Conservation (phyloP, 2,329 filamentous ascomycete species). For the Hirsutella rhossiliensis region DNA sequence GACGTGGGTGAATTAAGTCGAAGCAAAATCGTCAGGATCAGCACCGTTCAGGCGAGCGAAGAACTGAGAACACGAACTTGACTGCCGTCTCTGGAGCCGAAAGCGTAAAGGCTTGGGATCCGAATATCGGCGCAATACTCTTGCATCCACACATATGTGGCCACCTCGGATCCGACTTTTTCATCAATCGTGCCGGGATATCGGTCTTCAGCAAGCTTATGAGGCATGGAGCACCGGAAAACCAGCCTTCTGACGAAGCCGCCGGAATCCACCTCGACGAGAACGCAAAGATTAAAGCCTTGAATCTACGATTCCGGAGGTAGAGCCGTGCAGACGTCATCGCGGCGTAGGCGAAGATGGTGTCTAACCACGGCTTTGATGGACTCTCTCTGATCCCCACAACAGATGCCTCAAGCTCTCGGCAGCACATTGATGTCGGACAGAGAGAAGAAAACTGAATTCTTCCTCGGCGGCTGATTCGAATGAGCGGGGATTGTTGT, state of each 20-base stretch:
- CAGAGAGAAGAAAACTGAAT: constrained; percentile 4
- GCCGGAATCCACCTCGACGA: constrained; percentile 4
- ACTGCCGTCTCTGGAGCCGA: constrained; percentile 6
- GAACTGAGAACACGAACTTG: constrained; percentile 6
- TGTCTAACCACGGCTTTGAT: constrained; percentile 6
- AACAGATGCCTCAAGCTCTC: constrained; percentile 2
- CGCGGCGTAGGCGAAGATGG: constrained; percentile 5
- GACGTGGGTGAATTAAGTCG: constrained; percentile 8
- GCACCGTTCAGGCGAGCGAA: not conserved
- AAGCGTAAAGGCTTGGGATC: constrained; percentile 13
- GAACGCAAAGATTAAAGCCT: constrained; percentile 9
- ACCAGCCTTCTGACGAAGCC: not conserved
- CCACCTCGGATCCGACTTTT: constrained; percentile 20
- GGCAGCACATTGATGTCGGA: constrained; percentile 3
- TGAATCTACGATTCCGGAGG: constrained; percentile 7
- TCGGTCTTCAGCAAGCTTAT: constrained; percentile 8
- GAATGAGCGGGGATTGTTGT: constrained; percentile 1
- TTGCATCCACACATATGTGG: constrained; percentile 20
- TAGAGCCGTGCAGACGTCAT: constrained; percentile 6
- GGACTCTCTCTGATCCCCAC: constrained; percentile 6
- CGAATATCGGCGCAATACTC: constrained; percentile 14
- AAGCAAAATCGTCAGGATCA: not conserved
- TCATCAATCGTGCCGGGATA: constrained; percentile 17
- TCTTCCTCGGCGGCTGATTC: constrained; percentile 4
- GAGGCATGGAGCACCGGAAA: constrained; percentile 8